A percentile compares a stretch with the other conserved stretches of the same genome.
Evolutionary conservation across 2,329 filamentous ascomycete species (phyloP).

Genomic region (Aspergillus jensenii): DNA sequence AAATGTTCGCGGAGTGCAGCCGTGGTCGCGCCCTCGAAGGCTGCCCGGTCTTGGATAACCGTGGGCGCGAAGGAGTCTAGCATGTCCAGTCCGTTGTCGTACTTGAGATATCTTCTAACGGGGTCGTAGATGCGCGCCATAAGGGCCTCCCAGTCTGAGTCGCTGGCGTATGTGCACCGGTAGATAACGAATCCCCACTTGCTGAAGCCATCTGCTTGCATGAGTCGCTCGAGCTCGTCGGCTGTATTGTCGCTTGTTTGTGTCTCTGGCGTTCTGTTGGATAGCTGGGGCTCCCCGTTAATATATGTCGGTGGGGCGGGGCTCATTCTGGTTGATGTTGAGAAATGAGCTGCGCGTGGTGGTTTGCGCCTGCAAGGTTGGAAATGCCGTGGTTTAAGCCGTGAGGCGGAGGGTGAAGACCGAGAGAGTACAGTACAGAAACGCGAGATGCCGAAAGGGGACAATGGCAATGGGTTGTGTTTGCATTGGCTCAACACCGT

Average conservation of each 20-base stretch:
- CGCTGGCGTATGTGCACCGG: conserved; percentile 12
- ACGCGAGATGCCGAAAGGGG: too few species aligned
- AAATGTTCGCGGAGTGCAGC: conserved; percentile 14
- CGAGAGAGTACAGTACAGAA: too few species aligned
- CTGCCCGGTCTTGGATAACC: conserved; percentile 14
- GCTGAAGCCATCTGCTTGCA: conserved; percentile 4
- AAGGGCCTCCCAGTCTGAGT: conserved; percentile 7
- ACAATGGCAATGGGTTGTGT: too few species aligned
- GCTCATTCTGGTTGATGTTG: not conserved
- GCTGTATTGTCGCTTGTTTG: too few species aligned
- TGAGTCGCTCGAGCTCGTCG: conserved; percentile 45
- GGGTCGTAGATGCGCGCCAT: conserved; percentile 7
- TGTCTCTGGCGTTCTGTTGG: too few species aligned
- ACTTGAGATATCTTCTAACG: not conserved
- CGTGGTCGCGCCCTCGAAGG: conserved; percentile 15
- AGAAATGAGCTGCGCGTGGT: not conserved
- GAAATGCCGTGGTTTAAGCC: too few species aligned
- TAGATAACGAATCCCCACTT: conserved; percentile 12
- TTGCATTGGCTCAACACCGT: too few species aligned
- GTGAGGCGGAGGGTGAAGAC: too few species aligned
- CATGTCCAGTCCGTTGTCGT: conserved; percentile 11
- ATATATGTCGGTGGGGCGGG: not conserved
- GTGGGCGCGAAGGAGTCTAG: conserved; percentile 15
- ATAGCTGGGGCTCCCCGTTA: not conserved
- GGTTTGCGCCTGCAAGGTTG: too few species aligned